These are phyloP conservation scores for Saussurea involucrata DNA, from an alignment of 129 eudicot species.

Conservation along the genomic window DNA sequence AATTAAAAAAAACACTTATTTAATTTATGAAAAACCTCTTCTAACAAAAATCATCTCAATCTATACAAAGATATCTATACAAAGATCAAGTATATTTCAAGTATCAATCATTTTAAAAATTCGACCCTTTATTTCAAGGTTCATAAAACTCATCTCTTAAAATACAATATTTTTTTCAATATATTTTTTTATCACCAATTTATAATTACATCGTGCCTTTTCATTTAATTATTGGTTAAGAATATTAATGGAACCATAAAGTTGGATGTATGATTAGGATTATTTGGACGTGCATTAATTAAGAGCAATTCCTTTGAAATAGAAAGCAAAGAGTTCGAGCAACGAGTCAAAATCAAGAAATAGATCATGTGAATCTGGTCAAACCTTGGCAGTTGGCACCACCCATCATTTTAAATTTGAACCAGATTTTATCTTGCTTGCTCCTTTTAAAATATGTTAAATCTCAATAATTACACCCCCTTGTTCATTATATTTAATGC, in stretches of 20 bases:
- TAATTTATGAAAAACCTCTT: no score
- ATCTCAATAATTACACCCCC: slow-evolving; percentile 11
- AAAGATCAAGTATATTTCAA: background rate
- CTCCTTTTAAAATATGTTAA: background rate
- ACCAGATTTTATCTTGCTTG: slow-evolving; percentile 29
- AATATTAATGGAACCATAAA: background rate
- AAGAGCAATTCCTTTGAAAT: background rate
- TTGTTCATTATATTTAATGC: slow-evolving; percentile 15
- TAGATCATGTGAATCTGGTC: slow-evolving; percentile 31
- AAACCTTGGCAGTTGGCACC: slow-evolving; percentile 35
- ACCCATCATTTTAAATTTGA: slow-evolving; percentile 20
- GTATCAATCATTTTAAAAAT: background rate
- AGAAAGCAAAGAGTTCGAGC: background rate
- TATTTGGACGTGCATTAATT: background rate
- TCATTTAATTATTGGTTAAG: no score
- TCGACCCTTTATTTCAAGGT: background rate
- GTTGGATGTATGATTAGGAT: background rate
- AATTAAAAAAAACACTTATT: no score
- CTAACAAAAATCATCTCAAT: no score
- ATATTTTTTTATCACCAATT: background rate
- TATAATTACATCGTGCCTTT: background rate
- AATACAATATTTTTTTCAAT: background rate
- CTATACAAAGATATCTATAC: no score
- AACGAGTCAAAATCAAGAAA: slow-evolving; percentile 33
- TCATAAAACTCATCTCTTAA: background rate